Conservation (phyloP, 2,329 filamentous ascomycete genomes). For the Beauveria bassiana region DNA sequence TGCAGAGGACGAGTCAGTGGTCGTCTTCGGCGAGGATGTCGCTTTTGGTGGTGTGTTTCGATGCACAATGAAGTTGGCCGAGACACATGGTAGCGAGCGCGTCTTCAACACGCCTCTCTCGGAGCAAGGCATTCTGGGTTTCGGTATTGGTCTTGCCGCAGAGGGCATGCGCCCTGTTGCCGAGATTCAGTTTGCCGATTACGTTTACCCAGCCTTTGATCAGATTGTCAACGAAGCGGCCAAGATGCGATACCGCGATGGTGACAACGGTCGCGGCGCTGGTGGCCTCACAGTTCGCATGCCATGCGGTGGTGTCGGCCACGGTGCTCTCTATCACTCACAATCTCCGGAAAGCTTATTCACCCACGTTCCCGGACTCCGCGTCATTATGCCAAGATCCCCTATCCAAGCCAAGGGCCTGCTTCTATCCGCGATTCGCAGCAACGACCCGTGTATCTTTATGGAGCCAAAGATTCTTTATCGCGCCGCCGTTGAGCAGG, state of each 20-base stretch:
- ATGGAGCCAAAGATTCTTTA: slow-evolving; percentile 94
- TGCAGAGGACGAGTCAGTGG: slow-evolving; percentile 72
- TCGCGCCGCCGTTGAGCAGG: slow-evolving; percentile 84
- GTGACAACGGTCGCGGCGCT: slow-evolving; percentile 47
- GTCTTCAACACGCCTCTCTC: slow-evolving; percentile 96
- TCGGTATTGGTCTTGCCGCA: slow-evolving; percentile 81
- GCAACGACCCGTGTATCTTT: slow-evolving; percentile 84
- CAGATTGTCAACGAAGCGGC: slow-evolving; percentile 91
- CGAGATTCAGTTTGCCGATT: slow-evolving; percentile 94
- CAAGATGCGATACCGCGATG: slow-evolving; percentile 75
- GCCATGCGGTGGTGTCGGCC: slow-evolving; percentile 84
- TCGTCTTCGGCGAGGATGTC: slow-evolving; percentile 94
- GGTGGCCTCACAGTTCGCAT: slow-evolving; percentile 83
- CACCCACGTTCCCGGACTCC: slow-evolving; percentile 76
- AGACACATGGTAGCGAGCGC: slow-evolving; percentile 77
- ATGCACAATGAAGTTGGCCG: slow-evolving; percentile 83
- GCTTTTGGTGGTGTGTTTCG: slow-evolving; percentile 95
- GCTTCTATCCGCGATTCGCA: slow-evolving; percentile 65
- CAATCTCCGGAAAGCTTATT: slow-evolving; percentile 87
- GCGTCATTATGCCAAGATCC: slow-evolving; percentile 79
- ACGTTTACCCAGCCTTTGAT: slow-evolving; percentile 87
- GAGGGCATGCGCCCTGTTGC: slow-evolving; percentile 90
- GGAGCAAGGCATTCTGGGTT: slow-evolving; percentile 91
- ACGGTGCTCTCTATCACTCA: slow-evolving; percentile 81
- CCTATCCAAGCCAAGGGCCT: slow-evolving; percentile 85